A percentile compares a stretch with the other conserved stretches of the same genome.
These are phyloP conservation scores for Coemansia sp. DNA, from an alignment of 192 early-diverging fungal species.

Conservation along the genomic window DNA sequence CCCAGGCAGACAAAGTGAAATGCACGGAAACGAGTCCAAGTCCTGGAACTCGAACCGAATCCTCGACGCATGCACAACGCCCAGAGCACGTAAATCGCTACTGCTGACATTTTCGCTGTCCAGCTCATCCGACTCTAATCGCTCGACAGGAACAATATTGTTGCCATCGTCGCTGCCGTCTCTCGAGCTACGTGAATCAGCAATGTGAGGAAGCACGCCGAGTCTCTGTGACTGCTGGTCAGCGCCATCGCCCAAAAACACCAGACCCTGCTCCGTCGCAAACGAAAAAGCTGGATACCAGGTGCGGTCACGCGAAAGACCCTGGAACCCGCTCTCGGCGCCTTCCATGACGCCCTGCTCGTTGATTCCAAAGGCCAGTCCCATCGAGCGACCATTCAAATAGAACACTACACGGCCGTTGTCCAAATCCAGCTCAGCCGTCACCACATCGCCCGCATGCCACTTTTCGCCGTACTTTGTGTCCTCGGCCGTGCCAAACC, in stretches of 20 bases:
- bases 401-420: slow-evolving; percentile 38
- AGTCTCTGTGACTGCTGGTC: slow-evolving; percentile 13
- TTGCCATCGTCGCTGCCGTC: not conserved
- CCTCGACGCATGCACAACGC: slow-evolving; percentile 21
- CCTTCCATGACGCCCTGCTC: slow-evolving; percentile 23
- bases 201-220: not conserved
- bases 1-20: slow-evolving; percentile 23
- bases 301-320: slow-evolving; percentile 31
- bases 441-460: slow-evolving; percentile 39
- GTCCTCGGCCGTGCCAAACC: slow-evolving; percentile 37
- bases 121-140: not conserved
- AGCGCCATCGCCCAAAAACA: slow-evolving; percentile 26
- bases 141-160: not conserved
- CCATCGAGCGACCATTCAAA: slow-evolving; percentile 35
- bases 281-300: slow-evolving; percentile 53
- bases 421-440: slow-evolving; percentile 45
- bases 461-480: slow-evolving; percentile 41
- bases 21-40: slow-evolving; percentile 34
- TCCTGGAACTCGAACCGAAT: slow-evolving; percentile 44
- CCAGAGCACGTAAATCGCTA: slow-evolving; percentile 10
- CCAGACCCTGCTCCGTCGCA: slow-evolving; percentile 41
- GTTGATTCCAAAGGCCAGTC: slow-evolving; percentile 43
- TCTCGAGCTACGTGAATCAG: not conserved
- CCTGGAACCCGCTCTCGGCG: slow-evolving; percentile 23
- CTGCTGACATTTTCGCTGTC: not conserved